Evolutionary conservation across 2,329 filamentous ascomycete genomes (phyloP), one percentile per base, ranked within the genome.

Genomic region (Fusarium agapanthi): DNA sequence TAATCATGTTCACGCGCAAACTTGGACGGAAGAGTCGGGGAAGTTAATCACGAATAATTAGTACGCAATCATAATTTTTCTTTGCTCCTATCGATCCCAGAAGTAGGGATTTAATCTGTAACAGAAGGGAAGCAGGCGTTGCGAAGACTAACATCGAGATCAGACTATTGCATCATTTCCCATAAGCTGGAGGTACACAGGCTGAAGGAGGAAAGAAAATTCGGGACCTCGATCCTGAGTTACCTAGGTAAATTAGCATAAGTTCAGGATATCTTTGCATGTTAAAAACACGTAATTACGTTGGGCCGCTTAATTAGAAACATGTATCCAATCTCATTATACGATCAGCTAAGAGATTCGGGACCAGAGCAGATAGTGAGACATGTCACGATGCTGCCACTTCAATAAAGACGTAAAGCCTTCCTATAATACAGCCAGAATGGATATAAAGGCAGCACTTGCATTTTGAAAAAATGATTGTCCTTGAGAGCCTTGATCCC

Each of bases 391-490:
- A 24, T 15, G 30, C 16, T 34, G 16, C n/a, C 12, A 24, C 30
- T 34, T 20, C 8, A 20, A 24, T 7, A 35, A 4, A 35, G 18
- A 35, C 18, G n/a, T 20, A 5, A 51, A 22, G 8, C 16, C 3
- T 24, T 34, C n/a, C 13, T 7, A 20, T 34, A 34, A 15, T 34
- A 5, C 16, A 34, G 4, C 2, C 3, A 14, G 30, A 50, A 20
- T 11, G 24, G 13, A 34, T 11, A 10, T 20, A 11, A 20, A 50
- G 6, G 16, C 3, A 50, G 22, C 6, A 34, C 11, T 20, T 9
- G 0, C 16, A 20, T 8, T 14, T 5, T 0, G 6, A 7, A 14
- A 0, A 24, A 34, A 22, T 1, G 16, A 1, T 24, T 11, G 1
- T 10, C 4, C 2, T 24, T 2, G 32, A 3, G 9, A 26, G 13